Conservation (phyloP, 2,329 filamentous ascomycete genomes). For the Neonectria ditissima region DNA sequence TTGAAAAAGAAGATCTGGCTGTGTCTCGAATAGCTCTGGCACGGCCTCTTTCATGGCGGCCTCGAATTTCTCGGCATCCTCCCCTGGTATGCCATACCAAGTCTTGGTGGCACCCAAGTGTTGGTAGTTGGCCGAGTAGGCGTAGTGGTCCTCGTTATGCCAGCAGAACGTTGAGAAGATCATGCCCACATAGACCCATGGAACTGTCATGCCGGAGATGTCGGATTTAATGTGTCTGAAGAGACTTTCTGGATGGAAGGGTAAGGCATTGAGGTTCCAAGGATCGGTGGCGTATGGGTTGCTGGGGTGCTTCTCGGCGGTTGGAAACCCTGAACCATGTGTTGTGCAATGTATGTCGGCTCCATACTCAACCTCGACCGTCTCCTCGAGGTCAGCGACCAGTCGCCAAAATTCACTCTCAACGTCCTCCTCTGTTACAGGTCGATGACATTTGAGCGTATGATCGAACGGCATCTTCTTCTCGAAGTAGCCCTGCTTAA, state of each 20-base stretch:
- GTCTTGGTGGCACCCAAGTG: conserved; percentile 99
- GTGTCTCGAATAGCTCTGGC: conserved; percentile 95
- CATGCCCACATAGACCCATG: conserved; percentile 99
- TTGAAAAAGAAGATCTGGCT: conserved; percentile 96
- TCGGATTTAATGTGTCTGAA: conserved; percentile 98
- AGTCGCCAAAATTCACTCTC: conserved; percentile 97
- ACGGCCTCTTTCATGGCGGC: conserved; percentile 94
- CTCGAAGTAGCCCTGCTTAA: conserved; percentile 94
- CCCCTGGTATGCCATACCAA: conserved; percentile 97
- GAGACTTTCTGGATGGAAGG: conserved; percentile 88
- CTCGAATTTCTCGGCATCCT: conserved; percentile 95
- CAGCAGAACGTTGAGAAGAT: conserved; percentile 99
- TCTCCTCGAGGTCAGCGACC: conserved; percentile 93
- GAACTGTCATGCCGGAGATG: conserved; percentile 98
- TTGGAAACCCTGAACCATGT: conserved; percentile 96
- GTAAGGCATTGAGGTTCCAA: conserved; percentile 96
- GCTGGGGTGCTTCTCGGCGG: conserved; percentile 88
- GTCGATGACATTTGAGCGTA: conserved; percentile 80
- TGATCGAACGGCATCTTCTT: conserved; percentile 91
- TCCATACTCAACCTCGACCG: conserved; percentile 97
- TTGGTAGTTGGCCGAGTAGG: conserved; percentile 98
- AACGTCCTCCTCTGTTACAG: conserved; percentile 93
- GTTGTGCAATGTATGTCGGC: conserved; percentile 98
- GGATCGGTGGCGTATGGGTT: conserved; percentile 89
- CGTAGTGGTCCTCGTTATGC: conserved; percentile 99